A percentile compares a stretch with the other conserved stretches of the same genome.
phyloP scores from a whole-genome alignment of 2,329 filamentous ascomycete species.

The Fusarium nurragi region DNA sequence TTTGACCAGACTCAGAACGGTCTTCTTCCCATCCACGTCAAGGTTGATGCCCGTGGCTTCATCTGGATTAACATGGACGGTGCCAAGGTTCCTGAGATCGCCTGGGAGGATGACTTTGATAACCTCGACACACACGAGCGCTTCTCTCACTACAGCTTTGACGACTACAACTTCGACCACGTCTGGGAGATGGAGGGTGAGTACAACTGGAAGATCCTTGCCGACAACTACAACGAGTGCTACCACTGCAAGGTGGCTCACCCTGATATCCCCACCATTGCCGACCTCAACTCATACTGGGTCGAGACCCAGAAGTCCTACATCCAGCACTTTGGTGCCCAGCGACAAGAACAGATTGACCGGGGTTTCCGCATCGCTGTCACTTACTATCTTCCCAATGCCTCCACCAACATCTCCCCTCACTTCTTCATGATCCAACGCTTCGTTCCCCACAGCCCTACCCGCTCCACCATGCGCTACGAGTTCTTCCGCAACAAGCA shows the following conservation, averaged over 20 bases:
- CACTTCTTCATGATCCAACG: slow-evolving; percentile 72
- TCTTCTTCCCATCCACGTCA: slow-evolving; percentile 64
- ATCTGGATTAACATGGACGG: slow-evolving; percentile 68
- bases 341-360: slow-evolving; percentile 59
- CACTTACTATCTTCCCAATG: slow-evolving; percentile 62
- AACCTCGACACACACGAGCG: slow-evolving; percentile 57
- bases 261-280: slow-evolving; percentile 65
- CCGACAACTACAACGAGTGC: slow-evolving; percentile 74
- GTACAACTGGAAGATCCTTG: slow-evolving; percentile 69
- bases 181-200: slow-evolving; percentile 65
- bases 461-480: slow-evolving; percentile 65
- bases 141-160: slow-evolving; percentile 58
- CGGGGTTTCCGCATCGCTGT: slow-evolving; percentile 57
- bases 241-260: slow-evolving; percentile 71
- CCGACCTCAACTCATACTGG: slow-evolving; percentile 65
- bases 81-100: slow-evolving; percentile 55
- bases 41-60: slow-evolving; percentile 63
- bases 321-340: slow-evolving; percentile 61
- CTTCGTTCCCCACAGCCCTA: slow-evolving; percentile 65
- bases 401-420: slow-evolving; percentile 61
- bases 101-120: slow-evolving; percentile 63
- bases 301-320: slow-evolving; percentile 59
- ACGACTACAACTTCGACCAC: slow-evolving; percentile 66
- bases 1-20: slow-evolving; percentile 67
- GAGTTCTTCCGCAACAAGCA: slow-evolving; percentile 71